Evolutionary conservation across 257 asterid genomes (phyloP), one percentile per base, ranked within the genome.

Genomic region (Ocimum tenuiflorum): DNA sequence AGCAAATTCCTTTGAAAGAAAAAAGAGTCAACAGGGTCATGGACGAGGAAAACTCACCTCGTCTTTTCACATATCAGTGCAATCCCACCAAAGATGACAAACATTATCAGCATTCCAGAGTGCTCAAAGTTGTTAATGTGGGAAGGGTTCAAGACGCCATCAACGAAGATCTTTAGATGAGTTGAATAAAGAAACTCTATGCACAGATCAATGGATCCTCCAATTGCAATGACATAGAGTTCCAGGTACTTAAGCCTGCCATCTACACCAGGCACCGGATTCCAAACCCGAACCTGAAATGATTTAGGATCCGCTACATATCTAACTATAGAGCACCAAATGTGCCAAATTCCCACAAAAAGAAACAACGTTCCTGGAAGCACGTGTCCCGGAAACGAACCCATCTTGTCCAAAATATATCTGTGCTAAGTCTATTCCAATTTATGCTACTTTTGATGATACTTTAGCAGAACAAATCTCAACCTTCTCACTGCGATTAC

Each of bases 281-380:
- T 90, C 99, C 99, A 94, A 14, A 75, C 87, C 80, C 88, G 72
- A 46, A 94, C 91, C 72, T 77, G 81, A 56, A 84, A 94, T 8
- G 85, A 78, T 38, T 85, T 80, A 42, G 95, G 95, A 69, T 81
- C 76, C 13, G 86, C 82, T 29, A 69, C 73, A 46, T 77, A 94
- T 74, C 99, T 64, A n/a, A 75, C 80, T 39, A 94, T 47, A 7
- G 92, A 77, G 67, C 92, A 78, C 99, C 96, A 94, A 7, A 72
- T 68, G 60, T 94, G 97, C 99, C 97, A 94, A 23, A 85, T 29
- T 24, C 99, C 99, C 60, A 90, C 85, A 18, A 86, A 33, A 55
- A 94, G 81, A 88, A 94, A 94, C 62, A 94, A 62, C 7, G 97
- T 84, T 77, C 97, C 99, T 0, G 97, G 99, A 67, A 94, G 78